phyloP scores from a whole-genome alignment of 2,329 filamentous ascomycete genomes.

The Didymella glomerata region DNA sequence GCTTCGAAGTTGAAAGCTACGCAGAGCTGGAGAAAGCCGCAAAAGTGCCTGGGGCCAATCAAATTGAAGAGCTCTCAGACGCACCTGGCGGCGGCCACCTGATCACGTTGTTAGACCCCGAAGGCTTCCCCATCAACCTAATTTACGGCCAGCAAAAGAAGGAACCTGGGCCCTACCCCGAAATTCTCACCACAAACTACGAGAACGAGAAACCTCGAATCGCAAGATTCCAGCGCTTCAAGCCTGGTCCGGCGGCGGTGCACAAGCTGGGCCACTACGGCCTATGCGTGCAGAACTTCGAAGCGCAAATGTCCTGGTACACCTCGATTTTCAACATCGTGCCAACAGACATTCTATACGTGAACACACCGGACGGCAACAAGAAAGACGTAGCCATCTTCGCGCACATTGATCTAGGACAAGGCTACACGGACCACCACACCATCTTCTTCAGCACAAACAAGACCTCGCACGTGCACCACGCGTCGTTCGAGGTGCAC shows the following conservation, averaged over 20 bases:
- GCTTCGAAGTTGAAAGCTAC: conserved; percentile 65
- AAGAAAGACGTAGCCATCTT: conserved; percentile 58
- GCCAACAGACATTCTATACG: conserved; percentile 57
- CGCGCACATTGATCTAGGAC: conserved; percentile 63
- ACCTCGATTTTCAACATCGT: conserved; percentile 58
- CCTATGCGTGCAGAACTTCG: conserved; percentile 51
- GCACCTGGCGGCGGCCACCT: conserved; percentile 64
- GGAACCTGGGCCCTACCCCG: conserved; percentile 58
- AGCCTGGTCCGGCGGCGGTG: conserved; percentile 59
- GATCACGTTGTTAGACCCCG: conserved; percentile 58
- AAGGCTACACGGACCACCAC: conserved; percentile 63
- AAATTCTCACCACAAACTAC: conserved; percentile 58
- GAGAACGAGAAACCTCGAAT: conserved; percentile 55
- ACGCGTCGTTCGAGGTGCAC: conserved; percentile 74
- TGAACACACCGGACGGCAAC: conserved; percentile 25
- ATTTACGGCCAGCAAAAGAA: conserved; percentile 62
- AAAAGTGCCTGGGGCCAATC: conserved; percentile 58
- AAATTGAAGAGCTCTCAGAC: conserved; percentile 59
- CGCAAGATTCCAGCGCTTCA: conserved; percentile 63
- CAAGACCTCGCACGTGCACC: conserved; percentile 65
- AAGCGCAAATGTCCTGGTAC: conserved; percentile 54
- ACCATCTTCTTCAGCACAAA: conserved; percentile 60
- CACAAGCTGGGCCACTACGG: conserved; percentile 62
- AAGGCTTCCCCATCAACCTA: conserved; percentile 66
- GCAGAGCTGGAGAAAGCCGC: conserved; percentile 62